A percentile compares a stretch with the other conserved stretches of the same genome.
Evolutionary conservation across 495 filamentous ascomycete genomes (phyloP).

Genomic region (Podospora sp.): DNA sequence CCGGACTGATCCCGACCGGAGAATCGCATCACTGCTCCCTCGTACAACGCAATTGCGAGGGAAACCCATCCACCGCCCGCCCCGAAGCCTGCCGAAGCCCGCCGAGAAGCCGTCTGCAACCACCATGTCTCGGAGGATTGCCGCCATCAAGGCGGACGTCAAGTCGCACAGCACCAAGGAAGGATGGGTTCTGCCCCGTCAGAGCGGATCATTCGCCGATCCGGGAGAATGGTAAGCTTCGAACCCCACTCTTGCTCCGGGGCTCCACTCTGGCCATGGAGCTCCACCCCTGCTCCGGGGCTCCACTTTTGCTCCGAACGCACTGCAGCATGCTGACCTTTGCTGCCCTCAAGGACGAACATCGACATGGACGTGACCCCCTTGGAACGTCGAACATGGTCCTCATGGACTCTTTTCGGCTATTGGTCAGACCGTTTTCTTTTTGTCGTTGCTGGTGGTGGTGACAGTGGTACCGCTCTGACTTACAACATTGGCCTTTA

Average conservation of each 20-base stretch:
- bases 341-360: slow-evolving; percentile 37
- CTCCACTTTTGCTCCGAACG: too few relatives aligned
- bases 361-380: slow-evolving; percentile 51
- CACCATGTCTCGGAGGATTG: slow-evolving; percentile 30
- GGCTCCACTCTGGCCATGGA: neutral
- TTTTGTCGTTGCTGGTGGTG: too few relatives aligned
- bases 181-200: slow-evolving; percentile 47
- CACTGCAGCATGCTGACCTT: neutral
- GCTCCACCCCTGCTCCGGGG: neutral
- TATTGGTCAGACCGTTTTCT: too few relatives aligned
- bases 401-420: slow-evolving; percentile 47
- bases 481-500: too few relatives aligned
- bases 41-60: slow-evolving; percentile 4
- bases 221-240: slow-evolving; percentile 31
- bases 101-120: neutral
- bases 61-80: neutral
- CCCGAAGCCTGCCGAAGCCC: neutral
- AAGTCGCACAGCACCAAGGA: slow-evolving; percentile 37
- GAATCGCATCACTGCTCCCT: slow-evolving; percentile 13
- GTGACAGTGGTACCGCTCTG: too few relatives aligned
- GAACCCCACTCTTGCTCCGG: neutral
- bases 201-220: slow-evolving; percentile 41
- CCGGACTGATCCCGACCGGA: slow-evolving; percentile 3
- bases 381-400: slow-evolving; percentile 47
- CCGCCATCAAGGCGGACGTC: slow-evolving; percentile 32